A percentile compares a stretch with the other conserved stretches of the same genome.
Evolutionary conservation across 1,139 yeast genomes (phyloP).

Genomic region (Saccharomyces hybrid): DNA sequence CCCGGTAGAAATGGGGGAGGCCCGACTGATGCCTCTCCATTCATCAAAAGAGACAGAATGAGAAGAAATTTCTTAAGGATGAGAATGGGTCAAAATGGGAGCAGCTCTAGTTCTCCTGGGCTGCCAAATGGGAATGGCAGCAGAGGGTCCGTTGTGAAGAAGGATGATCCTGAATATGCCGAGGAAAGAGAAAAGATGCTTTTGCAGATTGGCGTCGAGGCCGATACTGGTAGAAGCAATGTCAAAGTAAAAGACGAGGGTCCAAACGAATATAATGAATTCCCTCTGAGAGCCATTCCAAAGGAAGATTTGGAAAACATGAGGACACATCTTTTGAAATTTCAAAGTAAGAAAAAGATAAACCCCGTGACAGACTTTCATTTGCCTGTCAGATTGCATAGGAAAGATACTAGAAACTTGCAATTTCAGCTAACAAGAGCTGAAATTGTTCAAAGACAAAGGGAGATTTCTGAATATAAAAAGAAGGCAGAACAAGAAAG

Average conservation of each 20-base stretch:
- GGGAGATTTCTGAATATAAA: conserved; percentile 34
- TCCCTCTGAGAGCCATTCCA: conserved; percentile 59
- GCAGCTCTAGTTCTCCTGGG: neutral
- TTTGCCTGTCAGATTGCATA: conserved; percentile 76
- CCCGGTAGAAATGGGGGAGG: conserved; percentile 14
- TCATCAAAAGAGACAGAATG: conserved; percentile 32
- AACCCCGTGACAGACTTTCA: conserved; percentile 66
- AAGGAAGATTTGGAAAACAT: conserved; percentile 65
- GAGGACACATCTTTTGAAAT: conserved; percentile 74
- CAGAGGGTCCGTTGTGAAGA: conserved; percentile 22
- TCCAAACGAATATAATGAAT: conserved; percentile 32
- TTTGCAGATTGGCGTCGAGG: conserved; percentile 20
- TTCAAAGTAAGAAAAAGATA: conserved; percentile 63
- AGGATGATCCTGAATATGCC: conserved; percentile 29
- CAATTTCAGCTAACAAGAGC: conserved; percentile 72
- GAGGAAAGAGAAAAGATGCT: conserved; percentile 25
- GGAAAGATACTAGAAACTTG: conserved; percentile 86
- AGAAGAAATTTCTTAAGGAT: conserved; percentile 31
- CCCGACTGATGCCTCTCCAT: conserved; percentile 28
- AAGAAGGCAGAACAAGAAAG: conserved; percentile 24
- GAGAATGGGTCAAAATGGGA: conserved; percentile 11
- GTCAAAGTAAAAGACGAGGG: conserved; percentile 16
- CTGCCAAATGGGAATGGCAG: conserved; percentile 7
- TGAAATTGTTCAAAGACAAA: conserved; percentile 47
- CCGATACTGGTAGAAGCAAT: conserved; percentile 8